Evolutionary conservation across 495 filamentous ascomycete species (phyloP), one percentile per base, ranked within the genome.

Genomic region (Xylaria intraflava): DNA sequence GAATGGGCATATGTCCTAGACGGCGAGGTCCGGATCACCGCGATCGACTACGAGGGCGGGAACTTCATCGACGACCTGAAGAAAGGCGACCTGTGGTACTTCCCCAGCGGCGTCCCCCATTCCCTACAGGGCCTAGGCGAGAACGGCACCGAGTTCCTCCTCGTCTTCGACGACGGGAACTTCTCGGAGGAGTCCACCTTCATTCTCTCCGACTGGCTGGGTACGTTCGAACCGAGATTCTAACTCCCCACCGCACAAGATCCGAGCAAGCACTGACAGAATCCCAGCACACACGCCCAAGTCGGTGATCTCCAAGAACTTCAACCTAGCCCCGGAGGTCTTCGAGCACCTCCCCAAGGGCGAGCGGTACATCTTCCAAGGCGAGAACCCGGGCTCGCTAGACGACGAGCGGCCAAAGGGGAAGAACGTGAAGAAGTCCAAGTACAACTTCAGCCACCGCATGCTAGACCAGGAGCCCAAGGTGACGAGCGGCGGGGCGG

Each of bases 121-220:
- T 84, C 80, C 0, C 74, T 88, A 6, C 85, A 88, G 51, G 85
- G 83, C 3, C 71, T 88, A 0, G 68, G 77, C 51, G 69, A 75
- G 7, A 83, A 86, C 56, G 85, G 84, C 23, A 85, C 81, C 20
- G 85, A 87, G 62, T 88, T 87, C 58, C 72, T 88, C 9, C 71
- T 87, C 38, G 77, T 87, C 49, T 87, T 88, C 56, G 85, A 88
- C 53, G 75, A 83, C 60, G 84, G 84, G 17, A 59, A 69, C 53
- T 88, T 87, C 66, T 83, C 80, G 6, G 84, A 88, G 61, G 84
- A 88, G 52, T 83, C 79, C 17, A 87, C 84, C 2, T 87, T 87
- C 56, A 49, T 87, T 9, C 62, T 88, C 27, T 82, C 80, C 0
- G 84, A 88, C 62, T 85, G 81, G 83, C 66, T 86, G 49, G 76